phyloP scores from a whole-genome alignment of 129 eudicot genomes.

The Pittosporum tobira region DNA sequence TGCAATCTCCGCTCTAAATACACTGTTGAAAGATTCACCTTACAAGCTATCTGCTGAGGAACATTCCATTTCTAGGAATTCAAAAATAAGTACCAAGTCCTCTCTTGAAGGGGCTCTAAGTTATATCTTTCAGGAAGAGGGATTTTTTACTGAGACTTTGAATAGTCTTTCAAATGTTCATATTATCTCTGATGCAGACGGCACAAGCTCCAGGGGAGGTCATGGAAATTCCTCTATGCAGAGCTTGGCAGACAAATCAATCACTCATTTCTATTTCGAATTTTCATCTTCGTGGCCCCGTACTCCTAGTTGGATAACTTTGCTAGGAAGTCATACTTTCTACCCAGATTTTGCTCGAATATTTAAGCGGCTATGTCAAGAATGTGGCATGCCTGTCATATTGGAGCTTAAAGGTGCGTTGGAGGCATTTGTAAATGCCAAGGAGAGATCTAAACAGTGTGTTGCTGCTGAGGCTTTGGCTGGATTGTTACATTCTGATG shows the following conservation, averaged over 20 bases:
- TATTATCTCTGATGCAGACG: slow-evolving; percentile 60
- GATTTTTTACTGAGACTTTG: slow-evolving; percentile 73
- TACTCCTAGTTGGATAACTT: slow-evolving; percentile 92
- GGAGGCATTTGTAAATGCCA: slow-evolving; percentile 63
- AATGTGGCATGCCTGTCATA: slow-evolving; percentile 80
- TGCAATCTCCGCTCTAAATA: slow-evolving; percentile 91
- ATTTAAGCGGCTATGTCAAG: slow-evolving; percentile 83
- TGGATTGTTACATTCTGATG: slow-evolving; percentile 92
- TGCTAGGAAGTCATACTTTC: slow-evolving; percentile 80
- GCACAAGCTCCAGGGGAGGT: slow-evolving; percentile 52
- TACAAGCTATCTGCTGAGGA: slow-evolving; percentile 44
- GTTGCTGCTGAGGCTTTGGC: slow-evolving; percentile 98
- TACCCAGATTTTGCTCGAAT: slow-evolving; percentile 92
- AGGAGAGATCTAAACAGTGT: slow-evolving; percentile 89
- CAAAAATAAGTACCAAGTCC: slow-evolving; percentile 41
- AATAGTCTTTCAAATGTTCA: slow-evolving; percentile 90
- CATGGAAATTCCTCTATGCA: slow-evolving; percentile 79
- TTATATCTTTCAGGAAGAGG: slow-evolving; percentile 76
- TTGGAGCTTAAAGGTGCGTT: slow-evolving; percentile 52
- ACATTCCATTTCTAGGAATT: slow-evolving; percentile 20
- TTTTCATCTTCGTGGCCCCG: slow-evolving; percentile 99
- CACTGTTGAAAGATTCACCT: slow-evolving; percentile 88
- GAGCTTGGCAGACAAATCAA: slow-evolving; percentile 93
- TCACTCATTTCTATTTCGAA: slow-evolving; percentile 90
- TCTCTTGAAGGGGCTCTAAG: slow-evolving; percentile 72